phyloP scores from a whole-genome alignment of 441 rosid species.

The Erysimum cheiri region DNA sequence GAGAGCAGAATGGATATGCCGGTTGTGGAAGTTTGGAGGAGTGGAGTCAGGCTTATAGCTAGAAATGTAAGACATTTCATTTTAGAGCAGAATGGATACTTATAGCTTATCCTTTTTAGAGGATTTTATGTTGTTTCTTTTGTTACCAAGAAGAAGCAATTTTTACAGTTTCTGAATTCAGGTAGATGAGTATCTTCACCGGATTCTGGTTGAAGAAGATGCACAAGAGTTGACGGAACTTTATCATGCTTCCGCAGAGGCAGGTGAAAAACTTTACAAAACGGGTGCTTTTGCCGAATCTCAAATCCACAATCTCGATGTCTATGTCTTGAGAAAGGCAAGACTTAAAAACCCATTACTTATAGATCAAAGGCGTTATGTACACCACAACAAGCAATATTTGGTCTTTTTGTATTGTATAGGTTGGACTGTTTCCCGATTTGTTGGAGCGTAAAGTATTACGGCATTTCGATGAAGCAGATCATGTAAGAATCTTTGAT shows the following conservation, averaged over 20 bases:
- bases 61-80: conserved; percentile 61
- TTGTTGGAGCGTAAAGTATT: conserved; percentile 72
- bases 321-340: conserved; percentile 75
- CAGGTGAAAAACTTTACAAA: conserved; percentile 67
- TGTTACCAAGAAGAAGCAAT: conserved; percentile 30
- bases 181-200: conserved; percentile 89
- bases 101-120: not conserved
- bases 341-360: conserved; percentile 8
- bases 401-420: conserved; percentile 5
- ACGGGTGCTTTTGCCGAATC: conserved; percentile 85
- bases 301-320: conserved; percentile 57
- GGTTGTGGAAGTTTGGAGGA: conserved; percentile 80
- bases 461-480: conserved; percentile 74
- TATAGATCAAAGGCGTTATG: not conserved
- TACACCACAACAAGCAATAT: not conserved
- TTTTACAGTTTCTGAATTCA: conserved; percentile 42
- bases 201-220: conserved; percentile 84
- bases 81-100: conserved; percentile 1
- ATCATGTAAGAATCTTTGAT: conserved; percentile 62
- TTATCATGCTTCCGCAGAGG: conserved; percentile 69
- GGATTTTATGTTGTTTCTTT: not conserved
- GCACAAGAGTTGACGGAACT: conserved; percentile 51
- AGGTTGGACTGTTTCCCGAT: conserved; percentile 93
- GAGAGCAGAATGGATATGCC: conserved; percentile 88
- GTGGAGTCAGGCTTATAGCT: conserved; percentile 85